A percentile compares a stretch with the other conserved stretches of the same genome.
Evolutionary conservation across 2,329 filamentous ascomycete species (phyloP).

Genomic region (Aspergillus nomiae): DNA sequence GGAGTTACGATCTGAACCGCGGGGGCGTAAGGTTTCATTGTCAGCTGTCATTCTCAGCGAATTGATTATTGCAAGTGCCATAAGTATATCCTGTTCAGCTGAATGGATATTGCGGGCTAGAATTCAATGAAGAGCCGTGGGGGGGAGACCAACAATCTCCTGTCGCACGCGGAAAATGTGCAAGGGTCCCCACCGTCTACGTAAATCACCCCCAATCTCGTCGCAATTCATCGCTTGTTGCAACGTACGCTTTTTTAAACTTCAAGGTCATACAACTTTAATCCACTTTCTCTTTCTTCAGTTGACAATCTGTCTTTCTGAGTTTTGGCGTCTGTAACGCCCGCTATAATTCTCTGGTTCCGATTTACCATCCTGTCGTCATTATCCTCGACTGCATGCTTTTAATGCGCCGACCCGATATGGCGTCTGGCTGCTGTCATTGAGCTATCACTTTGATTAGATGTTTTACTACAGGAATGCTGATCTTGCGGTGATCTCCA

Average conservation of each 20-base stretch:
- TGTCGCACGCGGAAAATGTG: no score
- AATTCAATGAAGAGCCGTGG: background rate
- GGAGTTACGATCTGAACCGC: no score
- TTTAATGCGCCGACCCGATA: conserved; percentile 6
- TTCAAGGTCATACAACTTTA: background rate
- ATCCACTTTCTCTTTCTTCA: conserved; percentile 6
- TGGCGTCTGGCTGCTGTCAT: conserved; percentile 12
- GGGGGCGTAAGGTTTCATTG: background rate
- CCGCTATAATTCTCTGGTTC: background rate
- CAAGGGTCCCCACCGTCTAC: conserved; percentile 11
- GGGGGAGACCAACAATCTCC: background rate
- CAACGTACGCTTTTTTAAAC: conserved; percentile 13
- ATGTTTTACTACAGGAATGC: conserved; percentile 17
- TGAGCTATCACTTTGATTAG: conserved; percentile 5
- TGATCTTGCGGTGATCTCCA: conserved; percentile 8
- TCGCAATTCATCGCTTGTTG: conserved; percentile 11
- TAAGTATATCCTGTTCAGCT: no score
- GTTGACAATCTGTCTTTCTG: background rate
- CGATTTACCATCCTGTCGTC: conserved; percentile 11
- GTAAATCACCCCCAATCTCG: conserved; percentile 15
- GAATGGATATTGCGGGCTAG: background rate
- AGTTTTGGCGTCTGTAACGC: conserved; percentile 1
- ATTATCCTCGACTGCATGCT: conserved; percentile 7
- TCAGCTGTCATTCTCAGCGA: background rate
- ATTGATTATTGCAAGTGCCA: background rate